phyloP scores from a whole-genome alignment of 2,329 filamentous ascomycete genomes.

The Colletotrichum kahawae region DNA sequence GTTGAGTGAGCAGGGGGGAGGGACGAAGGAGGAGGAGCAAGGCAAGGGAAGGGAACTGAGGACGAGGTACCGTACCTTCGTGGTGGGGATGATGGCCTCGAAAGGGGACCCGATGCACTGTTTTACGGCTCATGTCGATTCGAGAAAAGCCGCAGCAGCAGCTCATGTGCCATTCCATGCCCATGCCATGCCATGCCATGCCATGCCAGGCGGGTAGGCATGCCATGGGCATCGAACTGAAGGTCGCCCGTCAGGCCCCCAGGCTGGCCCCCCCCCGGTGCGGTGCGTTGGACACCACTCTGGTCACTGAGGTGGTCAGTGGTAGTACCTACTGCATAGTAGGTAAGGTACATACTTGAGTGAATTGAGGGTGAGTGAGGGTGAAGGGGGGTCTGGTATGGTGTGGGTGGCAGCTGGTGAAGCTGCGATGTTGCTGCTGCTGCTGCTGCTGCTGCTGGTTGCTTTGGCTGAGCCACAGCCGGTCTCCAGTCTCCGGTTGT shows the following conservation, averaged over 20 bases:
- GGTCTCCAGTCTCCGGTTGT: background rate
- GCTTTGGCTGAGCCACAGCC: background rate
- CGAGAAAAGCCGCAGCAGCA: slow-evolving; percentile 39
- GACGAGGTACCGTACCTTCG: slow-evolving; percentile 18
- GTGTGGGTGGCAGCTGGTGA: slow-evolving; percentile 3
- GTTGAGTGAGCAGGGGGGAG: background rate
- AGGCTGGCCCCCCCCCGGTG: background rate
- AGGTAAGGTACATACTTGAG: background rate
- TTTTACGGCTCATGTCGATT: slow-evolving; percentile 36
- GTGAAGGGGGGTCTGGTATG: background rate
- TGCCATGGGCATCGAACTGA: slow-evolving; percentile 11
- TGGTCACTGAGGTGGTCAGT: background rate
- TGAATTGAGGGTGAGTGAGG: background rate
- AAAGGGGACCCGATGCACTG: slow-evolving; percentile 33
- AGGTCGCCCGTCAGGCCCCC: background rate
- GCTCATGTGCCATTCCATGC: slow-evolving; percentile 32
- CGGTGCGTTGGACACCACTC: background rate
- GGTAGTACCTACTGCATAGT: background rate
- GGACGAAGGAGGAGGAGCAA: background rate
- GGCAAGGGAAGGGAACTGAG: background rate
- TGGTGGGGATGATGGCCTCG: slow-evolving; percentile 40
- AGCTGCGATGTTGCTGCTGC: background rate
- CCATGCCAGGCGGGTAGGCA: slow-evolving; percentile 28
- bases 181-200: slow-evolving; percentile 30
- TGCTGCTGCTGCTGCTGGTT: background rate